phyloP scores from a whole-genome alignment of 352 stramenopile genomes.

The Saprolegnia parasitica region DNA sequence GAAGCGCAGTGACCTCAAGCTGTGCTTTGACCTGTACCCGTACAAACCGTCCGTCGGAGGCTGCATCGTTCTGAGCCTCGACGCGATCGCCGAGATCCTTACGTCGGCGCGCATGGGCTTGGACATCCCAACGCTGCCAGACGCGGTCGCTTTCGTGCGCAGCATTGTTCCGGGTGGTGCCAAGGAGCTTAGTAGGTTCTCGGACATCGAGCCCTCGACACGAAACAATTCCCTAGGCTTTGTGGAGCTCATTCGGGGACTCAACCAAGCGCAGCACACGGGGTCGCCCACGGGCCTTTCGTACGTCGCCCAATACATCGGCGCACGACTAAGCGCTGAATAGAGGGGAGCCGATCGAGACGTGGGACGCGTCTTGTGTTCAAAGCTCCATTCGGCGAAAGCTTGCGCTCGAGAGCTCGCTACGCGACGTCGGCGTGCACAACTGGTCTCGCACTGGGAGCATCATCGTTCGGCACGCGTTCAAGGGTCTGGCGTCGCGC shows the following conservation, averaged over 20 bases:
- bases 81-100: slow-evolving; percentile 60
- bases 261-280: slow-evolving; percentile 46
- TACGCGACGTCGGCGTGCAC: slow-evolving; percentile 47
- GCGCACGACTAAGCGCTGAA: no score
- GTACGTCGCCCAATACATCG: no score
- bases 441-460: slow-evolving; percentile 58
- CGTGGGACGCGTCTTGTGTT: slow-evolving; percentile 6
- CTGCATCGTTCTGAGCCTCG: slow-evolving; percentile 53
- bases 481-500: slow-evolving; percentile 53
- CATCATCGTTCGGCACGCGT: slow-evolving; percentile 64
- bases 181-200: slow-evolving; percentile 16
- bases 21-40: slow-evolving; percentile 57
- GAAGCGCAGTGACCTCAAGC: slow-evolving; percentile 64
- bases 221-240: slow-evolving; percentile 50
- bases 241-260: slow-evolving; percentile 52
- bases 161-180: slow-evolving; percentile 43
- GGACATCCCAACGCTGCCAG: slow-evolving; percentile 40
- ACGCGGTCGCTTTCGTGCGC: slow-evolving; percentile 38
- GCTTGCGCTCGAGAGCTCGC: slow-evolving; percentile 47
- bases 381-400: slow-evolving; percentile 47
- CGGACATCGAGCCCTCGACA: slow-evolving; percentile 4
- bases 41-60: slow-evolving; percentile 36
- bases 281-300: background rate
- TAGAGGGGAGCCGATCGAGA: no score
- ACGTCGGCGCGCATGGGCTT: slow-evolving; percentile 56